These are phyloP conservation scores for Neurospora tetrasperma DNA, from an alignment of 495 filamentous ascomycete genomes.

Conservation along the genomic window DNA sequence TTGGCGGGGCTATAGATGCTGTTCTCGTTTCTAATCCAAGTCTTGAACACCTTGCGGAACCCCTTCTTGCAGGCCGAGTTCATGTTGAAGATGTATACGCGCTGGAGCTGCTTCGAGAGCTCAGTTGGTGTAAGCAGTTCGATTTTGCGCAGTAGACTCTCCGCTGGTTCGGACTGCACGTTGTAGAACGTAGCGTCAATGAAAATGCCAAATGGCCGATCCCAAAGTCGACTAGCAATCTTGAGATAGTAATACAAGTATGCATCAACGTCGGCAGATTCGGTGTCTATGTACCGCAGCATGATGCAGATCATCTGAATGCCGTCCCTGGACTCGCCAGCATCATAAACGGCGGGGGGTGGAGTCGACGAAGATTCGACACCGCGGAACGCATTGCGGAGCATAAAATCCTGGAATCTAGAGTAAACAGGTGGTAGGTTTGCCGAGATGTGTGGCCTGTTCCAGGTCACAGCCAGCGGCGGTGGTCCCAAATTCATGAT, in stretches of 20 bases:
- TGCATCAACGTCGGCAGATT: conserved; percentile 49
- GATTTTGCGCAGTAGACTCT: conserved; percentile 47
- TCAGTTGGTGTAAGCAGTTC: conserved; percentile 50
- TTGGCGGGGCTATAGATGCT: conserved; percentile 48
- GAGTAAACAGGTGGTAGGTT: conserved; percentile 52
- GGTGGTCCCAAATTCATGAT: conserved; percentile 54
- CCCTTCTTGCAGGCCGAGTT: conserved; percentile 55
- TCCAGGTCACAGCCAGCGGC: conserved; percentile 53
- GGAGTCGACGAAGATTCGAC: conserved; percentile 46
- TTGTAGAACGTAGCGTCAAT: conserved; percentile 58
- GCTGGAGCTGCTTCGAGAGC: conserved; percentile 41
- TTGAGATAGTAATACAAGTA: conserved; percentile 55
- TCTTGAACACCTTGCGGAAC: conserved; percentile 46
- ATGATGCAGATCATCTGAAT: conserved; percentile 57
- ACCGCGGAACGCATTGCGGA: conserved; percentile 51
- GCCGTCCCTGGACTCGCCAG: conserved; percentile 58
- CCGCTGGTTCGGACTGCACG: conserved; percentile 48
- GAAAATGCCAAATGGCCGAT: conserved; percentile 52
- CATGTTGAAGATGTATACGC: conserved; percentile 60
- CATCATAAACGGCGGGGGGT: conserved; percentile 54
- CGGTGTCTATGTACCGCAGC: conserved; percentile 50
- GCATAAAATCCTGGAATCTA: conserved; percentile 60
- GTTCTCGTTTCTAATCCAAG: conserved; percentile 43
- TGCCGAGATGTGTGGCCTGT: conserved; percentile 46
- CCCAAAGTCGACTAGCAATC: conserved; percentile 58